Base-by-base conservation (phyloP, 331 rosid species). In the Telfairia occidentalis region DNA sequence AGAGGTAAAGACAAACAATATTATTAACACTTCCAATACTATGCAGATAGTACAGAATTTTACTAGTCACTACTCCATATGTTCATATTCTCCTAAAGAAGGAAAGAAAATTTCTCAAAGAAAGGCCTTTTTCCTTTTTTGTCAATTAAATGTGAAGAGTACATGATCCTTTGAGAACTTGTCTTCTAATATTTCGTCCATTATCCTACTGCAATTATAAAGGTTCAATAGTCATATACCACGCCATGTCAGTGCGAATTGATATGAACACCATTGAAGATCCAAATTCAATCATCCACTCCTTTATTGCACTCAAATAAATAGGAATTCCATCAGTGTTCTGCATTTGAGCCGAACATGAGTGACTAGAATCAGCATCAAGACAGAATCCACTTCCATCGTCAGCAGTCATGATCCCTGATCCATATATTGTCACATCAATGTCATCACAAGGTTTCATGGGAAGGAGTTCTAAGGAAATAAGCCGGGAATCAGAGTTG, bases 241-340 rank as follows among this genome's bases (percentile, higher is more conserved):
- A 94, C 75, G 97, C 97, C 90, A 90, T 77, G 79, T 94, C 98
- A 15, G 98, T 94, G 72, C 98, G 89, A 81, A 94, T 86, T 30
- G 96, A 91, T 78, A 91, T 85, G 77, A 88, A 89, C 78, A 94
- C 59, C 91, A 94, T 89, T 43, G 97, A 87, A 13, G 97, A 81
- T 2, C 98, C 98, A 81, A 87, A 90, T 80, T 94, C 98, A 77
- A 94, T 88, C 96, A 91, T 83, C 98, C 98, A 94, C 77, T 94
- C 98, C 83, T 91, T 94, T 76, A 94, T 91, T 16, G 92, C 90
- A 82, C 96, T 94, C 78, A 91, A 82, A 84, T 84, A 94, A 78
- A 88, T 86, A 49, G 98, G 97, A 48, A 94, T 89, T 60, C 98
- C 98, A 84, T 88, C 89, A 23, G 77, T 42, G 77, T 50, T 81